Conservation (phyloP, 169 alveolate genomes). For the Cryptosporidium meleagridis region DNA sequence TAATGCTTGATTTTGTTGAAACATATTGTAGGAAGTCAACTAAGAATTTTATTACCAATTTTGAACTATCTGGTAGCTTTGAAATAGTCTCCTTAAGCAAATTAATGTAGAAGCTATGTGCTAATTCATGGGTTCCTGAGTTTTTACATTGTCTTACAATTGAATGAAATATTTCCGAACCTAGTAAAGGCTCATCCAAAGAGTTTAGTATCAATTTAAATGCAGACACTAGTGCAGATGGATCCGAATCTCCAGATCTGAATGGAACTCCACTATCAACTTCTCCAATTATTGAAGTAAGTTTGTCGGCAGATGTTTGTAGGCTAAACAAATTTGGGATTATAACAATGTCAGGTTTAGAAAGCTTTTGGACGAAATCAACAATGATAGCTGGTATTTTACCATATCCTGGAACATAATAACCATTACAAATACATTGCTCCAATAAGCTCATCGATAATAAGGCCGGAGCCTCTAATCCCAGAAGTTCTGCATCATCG, state of each 20-base stretch:
- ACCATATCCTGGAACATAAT: conserved; percentile 48
- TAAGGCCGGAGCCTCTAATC: conserved; percentile 27
- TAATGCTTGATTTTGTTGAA: conserved; percentile 31
- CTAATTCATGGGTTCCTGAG: conserved; percentile 45
- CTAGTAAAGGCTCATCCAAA: conserved; percentile 32
- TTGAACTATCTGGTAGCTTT: conserved; percentile 17
- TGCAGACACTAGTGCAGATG: conserved; percentile 42
- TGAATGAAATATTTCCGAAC: neutral
- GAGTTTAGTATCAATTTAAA: conserved; percentile 42
- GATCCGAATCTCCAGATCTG: conserved; percentile 57
- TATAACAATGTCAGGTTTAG: conserved; percentile 45
- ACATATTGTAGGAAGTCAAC: conserved; percentile 26
- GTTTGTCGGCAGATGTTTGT: conserved; percentile 42
- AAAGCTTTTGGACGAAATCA: conserved; percentile 44
- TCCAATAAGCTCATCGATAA: conserved; percentile 29
- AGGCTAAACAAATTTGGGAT: conserved; percentile 34
- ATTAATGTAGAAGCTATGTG: conserved; percentile 50
- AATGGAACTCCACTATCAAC: conserved; percentile 71
- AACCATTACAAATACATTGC: conserved; percentile 35
- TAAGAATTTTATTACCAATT: conserved; percentile 11
- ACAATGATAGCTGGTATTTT: conserved; percentile 48
- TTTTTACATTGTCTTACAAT: conserved; percentile 42
- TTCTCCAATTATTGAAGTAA: conserved; percentile 29
- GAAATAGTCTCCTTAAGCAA: conserved; percentile 42
- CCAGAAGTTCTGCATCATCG: conserved; percentile 65